phyloP scores from a whole-genome alignment of 352 stramenopile genomes.

The Pythium phragmitis region DNA sequence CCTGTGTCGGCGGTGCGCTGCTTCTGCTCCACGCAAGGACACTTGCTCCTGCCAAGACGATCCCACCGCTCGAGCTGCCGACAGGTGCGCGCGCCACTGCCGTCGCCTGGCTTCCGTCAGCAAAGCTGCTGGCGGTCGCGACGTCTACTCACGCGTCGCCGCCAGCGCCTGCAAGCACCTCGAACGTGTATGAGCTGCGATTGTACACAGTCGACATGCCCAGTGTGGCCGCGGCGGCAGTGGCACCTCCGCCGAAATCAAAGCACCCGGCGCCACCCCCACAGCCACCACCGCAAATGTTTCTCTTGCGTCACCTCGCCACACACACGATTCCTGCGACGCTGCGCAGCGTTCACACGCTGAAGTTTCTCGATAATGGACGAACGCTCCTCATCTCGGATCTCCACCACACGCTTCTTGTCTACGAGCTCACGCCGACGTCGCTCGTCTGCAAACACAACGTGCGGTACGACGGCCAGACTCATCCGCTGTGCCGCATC shows the following conservation, averaged over 20 bases:
- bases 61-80: conserved; percentile 11
- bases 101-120: conserved; percentile 12
- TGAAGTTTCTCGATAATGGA: conserved; percentile 18
- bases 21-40: conserved; percentile 17
- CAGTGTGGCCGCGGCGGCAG: neutral
- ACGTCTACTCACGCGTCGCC: neutral
- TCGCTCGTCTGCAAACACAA: conserved; percentile 13
- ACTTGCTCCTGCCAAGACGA: conserved; percentile 2
- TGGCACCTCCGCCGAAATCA: neutral
- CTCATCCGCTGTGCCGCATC: conserved; percentile 19
- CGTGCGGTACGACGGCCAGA: conserved; percentile 11
- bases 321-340: conserved; percentile 8
- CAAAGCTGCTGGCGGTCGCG: conserved; percentile 16
- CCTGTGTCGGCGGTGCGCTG: conserved; percentile 9
- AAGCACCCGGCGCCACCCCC: neutral
- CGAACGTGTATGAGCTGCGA: neutral
- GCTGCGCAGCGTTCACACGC: neutral
- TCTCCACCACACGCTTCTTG: conserved; percentile 6
- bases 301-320: conserved; percentile 10
- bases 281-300: neutral
- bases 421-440: conserved; percentile 19
- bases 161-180: neutral
- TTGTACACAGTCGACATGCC: conserved; percentile 2
- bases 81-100: neutral
- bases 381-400: conserved; percentile 20